Conservation (phyloP, 495 filamentous ascomycete species). For the Corynascus novoguineensis region DNA sequence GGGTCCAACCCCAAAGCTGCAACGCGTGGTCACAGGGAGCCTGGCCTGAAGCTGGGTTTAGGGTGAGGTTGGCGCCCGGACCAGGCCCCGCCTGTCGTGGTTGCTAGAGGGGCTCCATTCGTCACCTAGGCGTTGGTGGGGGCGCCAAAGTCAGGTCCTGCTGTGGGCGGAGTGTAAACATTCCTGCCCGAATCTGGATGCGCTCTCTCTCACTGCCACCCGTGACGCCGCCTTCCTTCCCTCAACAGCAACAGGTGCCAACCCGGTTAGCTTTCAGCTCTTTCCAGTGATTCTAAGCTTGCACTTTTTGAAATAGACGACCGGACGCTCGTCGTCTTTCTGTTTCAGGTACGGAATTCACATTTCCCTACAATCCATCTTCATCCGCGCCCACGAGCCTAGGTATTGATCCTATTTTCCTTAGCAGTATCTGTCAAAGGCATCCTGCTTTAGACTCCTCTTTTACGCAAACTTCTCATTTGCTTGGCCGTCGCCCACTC, state of each 20-base stretch:
- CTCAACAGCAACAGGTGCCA: neutral
- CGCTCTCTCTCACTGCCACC: neutral
- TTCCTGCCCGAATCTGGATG: conserved; percentile 8
- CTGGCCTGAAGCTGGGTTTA: neutral
- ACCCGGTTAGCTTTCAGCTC: conserved; percentile 11
- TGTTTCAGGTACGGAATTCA: conserved; percentile 21
- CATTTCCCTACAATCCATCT: neutral
- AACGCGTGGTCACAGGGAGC: neutral
- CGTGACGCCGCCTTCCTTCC: conserved; percentile 5
- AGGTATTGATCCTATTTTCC: conserved; percentile 22
- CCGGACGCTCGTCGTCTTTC: conserved; percentile 7
- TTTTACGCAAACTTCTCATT: conserved; percentile 10
- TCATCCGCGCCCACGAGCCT: neutral
- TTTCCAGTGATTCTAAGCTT: neutral
- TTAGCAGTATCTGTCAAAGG: conserved; percentile 12
- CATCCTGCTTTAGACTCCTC: conserved; percentile 12
- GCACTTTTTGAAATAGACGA: neutral
- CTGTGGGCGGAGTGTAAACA: conserved; percentile 28
- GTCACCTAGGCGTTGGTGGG: conserved; percentile 19
- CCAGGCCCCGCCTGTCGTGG: conserved; percentile 4
- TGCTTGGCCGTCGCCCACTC: conserved; percentile 5
- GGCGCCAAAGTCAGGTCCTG: conserved; percentile 11
- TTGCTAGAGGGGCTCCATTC: conserved; percentile 24
- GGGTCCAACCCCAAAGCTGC: conserved; percentile 5
- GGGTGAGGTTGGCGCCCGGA: conserved; percentile 2